These are phyloP conservation scores for Penicillium sp. DNA, from an alignment of 2,329 filamentous ascomycete genomes.

Conservation along the genomic window DNA sequence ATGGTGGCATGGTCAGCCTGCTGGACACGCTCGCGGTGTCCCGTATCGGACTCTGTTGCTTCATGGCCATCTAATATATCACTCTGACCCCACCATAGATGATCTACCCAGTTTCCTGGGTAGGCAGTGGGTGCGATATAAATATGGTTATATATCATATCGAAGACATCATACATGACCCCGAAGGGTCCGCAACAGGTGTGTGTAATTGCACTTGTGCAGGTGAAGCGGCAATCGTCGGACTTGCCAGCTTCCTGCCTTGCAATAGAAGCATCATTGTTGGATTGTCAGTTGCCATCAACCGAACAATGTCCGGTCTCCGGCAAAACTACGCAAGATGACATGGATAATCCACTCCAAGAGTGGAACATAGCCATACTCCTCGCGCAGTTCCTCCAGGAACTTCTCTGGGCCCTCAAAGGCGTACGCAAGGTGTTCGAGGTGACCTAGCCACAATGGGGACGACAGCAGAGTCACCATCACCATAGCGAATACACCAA, in stretches of 20 bases:
- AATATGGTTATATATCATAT: background rate
- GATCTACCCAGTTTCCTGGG: background rate
- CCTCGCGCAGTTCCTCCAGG: slow-evolving; percentile 1
- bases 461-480: background rate
- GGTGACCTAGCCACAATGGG: background rate
- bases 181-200: background rate
- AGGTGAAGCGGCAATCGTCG: background rate
- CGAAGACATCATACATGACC: background rate
- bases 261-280: background rate
- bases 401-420: background rate
- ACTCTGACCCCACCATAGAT: no score
- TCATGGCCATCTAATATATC: no score
- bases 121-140: background rate
- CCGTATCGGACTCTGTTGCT: no score
- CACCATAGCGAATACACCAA: background rate
- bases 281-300: background rate
- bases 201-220: background rate
- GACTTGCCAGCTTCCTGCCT: background rate
- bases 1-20: background rate
- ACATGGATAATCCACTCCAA: slow-evolving; percentile 1
- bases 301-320: slow-evolving; percentile 2
- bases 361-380: background rate
- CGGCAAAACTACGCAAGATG: background rate
- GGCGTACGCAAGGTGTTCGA: background rate
- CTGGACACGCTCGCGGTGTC: background rate